A percentile compares a stretch with the other conserved stretches of the same genome.
Conservation (phyloP, 2,329 filamentous ascomycete species). For the Neofusicoccum parvum region DNA sequence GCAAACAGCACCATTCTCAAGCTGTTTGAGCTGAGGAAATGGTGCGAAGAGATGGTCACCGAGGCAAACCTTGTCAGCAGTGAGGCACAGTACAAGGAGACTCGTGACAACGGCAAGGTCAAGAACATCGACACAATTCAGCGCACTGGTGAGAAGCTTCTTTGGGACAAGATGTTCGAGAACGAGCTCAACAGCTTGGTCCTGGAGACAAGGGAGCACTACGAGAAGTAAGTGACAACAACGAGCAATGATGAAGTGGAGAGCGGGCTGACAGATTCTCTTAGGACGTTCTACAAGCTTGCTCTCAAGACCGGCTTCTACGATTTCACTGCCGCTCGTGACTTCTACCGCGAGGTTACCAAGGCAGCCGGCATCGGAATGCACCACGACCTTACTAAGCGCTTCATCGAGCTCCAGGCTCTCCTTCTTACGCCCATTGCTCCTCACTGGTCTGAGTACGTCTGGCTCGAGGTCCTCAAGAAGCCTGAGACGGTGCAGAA, state of each 20-base stretch:
- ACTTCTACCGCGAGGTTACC: conserved; percentile 86
- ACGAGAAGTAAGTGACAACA: conserved; percentile 59
- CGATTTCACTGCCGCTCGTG: conserved; percentile 84
- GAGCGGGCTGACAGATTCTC: conserved; percentile 20
- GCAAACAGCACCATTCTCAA: conserved; percentile 90
- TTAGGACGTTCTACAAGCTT: conserved; percentile 41
- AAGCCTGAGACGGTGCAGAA: conserved; percentile 76
- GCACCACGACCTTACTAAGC: conserved; percentile 76
- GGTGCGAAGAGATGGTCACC: conserved; percentile 83
- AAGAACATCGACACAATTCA: conserved; percentile 63
- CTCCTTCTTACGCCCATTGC: conserved; percentile 81
- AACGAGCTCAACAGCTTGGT: conserved; percentile 90
- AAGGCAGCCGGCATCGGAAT: conserved; percentile 78
- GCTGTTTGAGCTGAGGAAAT: conserved; percentile 80
- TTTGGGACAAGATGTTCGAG: conserved; percentile 87
- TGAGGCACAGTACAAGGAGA: conserved; percentile 45
- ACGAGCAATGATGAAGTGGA: too few relatives aligned
- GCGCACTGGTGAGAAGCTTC: conserved; percentile 66
- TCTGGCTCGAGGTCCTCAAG: conserved; percentile 89
- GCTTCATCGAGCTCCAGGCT: conserved; percentile 85
- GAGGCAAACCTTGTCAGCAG: conserved; percentile 54
- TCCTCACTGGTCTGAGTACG: conserved; percentile 91
- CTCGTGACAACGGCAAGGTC: conserved; percentile 45
- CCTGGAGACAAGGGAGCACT: conserved; percentile 76
- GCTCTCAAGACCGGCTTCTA: conserved; percentile 68